A percentile compares a stretch with the other conserved stretches of the same genome.
phyloP scores from a whole-genome alignment of 805 yeast species.

The Ogataea haglerorum region DNA sequence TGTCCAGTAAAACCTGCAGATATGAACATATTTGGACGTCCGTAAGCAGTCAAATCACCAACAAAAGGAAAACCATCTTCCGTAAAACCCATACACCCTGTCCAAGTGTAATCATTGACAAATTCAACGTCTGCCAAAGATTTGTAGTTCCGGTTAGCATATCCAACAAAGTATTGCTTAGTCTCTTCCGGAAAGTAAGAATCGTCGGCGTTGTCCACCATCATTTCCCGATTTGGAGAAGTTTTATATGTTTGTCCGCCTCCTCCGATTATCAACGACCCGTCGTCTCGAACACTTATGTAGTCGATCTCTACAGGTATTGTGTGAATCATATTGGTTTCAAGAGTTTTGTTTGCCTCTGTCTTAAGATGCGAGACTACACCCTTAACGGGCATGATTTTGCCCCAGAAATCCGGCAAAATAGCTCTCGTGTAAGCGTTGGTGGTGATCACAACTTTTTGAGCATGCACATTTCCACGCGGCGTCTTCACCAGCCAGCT shows the following conservation, averaged over 20 bases:
- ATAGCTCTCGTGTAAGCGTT: constrained; percentile 34
- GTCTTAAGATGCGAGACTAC: constrained; percentile 29
- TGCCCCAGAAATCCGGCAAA: constrained; percentile 26
- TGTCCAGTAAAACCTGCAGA: constrained; percentile 50
- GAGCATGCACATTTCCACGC: constrained; percentile 27
- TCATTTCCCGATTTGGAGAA: constrained; percentile 13
- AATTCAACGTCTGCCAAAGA: constrained; percentile 25
- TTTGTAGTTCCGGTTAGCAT: constrained; percentile 29
- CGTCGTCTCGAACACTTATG: constrained; percentile 36
- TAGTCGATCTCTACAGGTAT: constrained; percentile 26
- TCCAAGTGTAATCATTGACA: constrained; percentile 37
- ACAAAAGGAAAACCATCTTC: constrained; percentile 41
- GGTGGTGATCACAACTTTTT: constrained; percentile 37
- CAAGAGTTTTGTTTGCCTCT: constrained; percentile 3
- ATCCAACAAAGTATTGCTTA: constrained; percentile 26
- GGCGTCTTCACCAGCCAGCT: constrained; percentile 33
- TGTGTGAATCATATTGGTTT: constrained; percentile 21
- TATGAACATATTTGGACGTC: constrained; percentile 32
- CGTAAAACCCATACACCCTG: constrained; percentile 47
- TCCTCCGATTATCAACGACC: constrained; percentile 37
- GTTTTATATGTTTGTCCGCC: constrained; percentile 17
- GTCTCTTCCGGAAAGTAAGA: constrained; percentile 27
- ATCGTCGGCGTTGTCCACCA: constrained; percentile 34
- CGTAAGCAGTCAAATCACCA: constrained; percentile 34
- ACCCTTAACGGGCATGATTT: constrained; percentile 37